These are phyloP conservation scores for Annulohypoxylon maeteangense DNA, from an alignment of 495 filamentous ascomycete genomes.

Conservation along the genomic window DNA sequence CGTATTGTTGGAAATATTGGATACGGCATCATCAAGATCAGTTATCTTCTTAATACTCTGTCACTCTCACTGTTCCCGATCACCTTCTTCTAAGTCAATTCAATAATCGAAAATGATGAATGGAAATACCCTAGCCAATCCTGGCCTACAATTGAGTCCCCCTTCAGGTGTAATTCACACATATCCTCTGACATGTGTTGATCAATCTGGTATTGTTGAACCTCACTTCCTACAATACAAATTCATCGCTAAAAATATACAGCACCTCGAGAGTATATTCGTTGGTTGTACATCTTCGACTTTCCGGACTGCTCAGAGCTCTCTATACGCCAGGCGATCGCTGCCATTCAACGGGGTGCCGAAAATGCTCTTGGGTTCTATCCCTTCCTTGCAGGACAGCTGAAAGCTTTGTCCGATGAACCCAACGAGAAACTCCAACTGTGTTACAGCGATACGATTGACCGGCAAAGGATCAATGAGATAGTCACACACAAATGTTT, in stretches of 20 bases:
- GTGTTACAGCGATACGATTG: not conserved
- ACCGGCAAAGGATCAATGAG: not conserved
- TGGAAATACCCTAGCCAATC: not conserved
- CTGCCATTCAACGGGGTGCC: not conserved
- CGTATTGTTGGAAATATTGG: not conserved
- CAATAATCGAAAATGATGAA: not conserved
- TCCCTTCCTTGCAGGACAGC: not conserved
- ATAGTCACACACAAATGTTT: not conserved
- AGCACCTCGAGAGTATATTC: not conserved
- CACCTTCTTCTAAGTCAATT: not conserved
- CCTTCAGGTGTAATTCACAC: not conserved
- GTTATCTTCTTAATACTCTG: not conserved
- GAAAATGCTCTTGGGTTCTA: not conserved
- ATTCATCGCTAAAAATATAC: not conserved
- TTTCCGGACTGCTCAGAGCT: not conserved
- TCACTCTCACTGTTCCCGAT: not conserved
- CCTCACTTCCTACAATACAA: not conserved
- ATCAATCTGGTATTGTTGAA: not conserved
- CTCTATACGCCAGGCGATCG: not conserved
- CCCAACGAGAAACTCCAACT: not conserved
- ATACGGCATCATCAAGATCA: not conserved
- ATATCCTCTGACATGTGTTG: not conserved
- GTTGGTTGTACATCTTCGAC: conserved; percentile 3
- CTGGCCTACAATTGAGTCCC: not conserved
- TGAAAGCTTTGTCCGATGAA: not conserved